A percentile compares a stretch with the other conserved stretches of the same genome.
Conservation (phyloP, 371 early-diverging fungal species). For the Mortierella sp. region DNA sequence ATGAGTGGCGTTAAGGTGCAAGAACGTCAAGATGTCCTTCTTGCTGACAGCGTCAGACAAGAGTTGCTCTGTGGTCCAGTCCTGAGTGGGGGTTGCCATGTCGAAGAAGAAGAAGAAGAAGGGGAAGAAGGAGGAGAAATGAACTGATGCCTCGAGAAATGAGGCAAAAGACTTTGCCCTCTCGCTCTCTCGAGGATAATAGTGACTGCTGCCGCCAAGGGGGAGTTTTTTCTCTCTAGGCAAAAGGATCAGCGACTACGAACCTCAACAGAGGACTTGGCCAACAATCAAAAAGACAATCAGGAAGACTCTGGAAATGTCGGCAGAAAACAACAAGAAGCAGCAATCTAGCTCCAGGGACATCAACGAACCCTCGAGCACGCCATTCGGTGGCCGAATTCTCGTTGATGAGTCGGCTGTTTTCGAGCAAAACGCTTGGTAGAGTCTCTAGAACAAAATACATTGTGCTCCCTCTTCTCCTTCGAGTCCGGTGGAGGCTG, state of each 20-base stretch:
- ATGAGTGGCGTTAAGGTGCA: constrained; percentile 62
- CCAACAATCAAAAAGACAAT: too few species aligned
- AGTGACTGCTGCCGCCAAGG: constrained; percentile 46
- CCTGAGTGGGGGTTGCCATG: constrained; percentile 56
- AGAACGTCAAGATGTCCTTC: constrained; percentile 68
- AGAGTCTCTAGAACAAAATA: constrained; percentile 14
- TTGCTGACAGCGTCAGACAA: constrained; percentile 68
- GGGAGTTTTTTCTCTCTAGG: too few species aligned
- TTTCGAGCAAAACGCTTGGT: constrained; percentile 86
- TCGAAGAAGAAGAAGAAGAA: constrained; percentile 1
- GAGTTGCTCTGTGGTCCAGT: constrained; percentile 70
- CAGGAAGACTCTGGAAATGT: neutral
- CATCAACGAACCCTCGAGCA: constrained; percentile 27
- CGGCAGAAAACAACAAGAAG: constrained; percentile 34
- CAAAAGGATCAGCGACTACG: too few species aligned
- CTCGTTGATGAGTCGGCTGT: constrained; percentile 70
- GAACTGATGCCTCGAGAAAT: neutral
- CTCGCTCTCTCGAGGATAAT: constrained; percentile 1
- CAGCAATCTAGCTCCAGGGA: constrained; percentile 48
- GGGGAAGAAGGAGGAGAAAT: neutral
- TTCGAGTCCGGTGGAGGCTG: too few species aligned
- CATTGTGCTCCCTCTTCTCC: neutral
- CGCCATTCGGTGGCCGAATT: constrained; percentile 72
- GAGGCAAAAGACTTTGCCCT: neutral
- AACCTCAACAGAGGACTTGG: too few species aligned